Conservation (phyloP, 768 basidiomycete genomes). For the Jaapia argillacea region DNA sequence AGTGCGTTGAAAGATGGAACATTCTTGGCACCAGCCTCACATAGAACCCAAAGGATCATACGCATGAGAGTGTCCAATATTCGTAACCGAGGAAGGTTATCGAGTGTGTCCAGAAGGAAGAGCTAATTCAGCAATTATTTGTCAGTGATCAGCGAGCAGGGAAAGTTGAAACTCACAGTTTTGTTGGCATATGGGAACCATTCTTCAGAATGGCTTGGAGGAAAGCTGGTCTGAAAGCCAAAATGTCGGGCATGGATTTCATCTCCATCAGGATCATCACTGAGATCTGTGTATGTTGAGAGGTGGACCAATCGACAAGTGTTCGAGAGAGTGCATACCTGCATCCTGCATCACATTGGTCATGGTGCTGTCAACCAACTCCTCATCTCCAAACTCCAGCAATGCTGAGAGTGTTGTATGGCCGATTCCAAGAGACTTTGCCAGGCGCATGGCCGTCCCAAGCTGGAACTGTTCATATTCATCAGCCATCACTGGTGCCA, state of each 20-base stretch:
- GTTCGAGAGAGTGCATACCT: background rate
- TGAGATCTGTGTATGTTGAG: background rate
- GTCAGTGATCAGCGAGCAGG: background rate
- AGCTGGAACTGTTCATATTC: background rate
- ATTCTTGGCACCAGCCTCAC: slow-evolving; percentile 3
- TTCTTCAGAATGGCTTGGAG: background rate
- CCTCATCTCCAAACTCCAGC: background rate
- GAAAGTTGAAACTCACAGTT: background rate
- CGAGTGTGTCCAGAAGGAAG: slow-evolving; percentile 8
- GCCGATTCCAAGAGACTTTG: background rate
- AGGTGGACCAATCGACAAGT: background rate
- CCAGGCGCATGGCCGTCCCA: background rate
- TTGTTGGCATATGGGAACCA: background rate
- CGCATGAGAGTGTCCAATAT: slow-evolving; percentile 3
- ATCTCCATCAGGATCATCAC: background rate
- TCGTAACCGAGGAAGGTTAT: slow-evolving; percentile 6
- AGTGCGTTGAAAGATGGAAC: slow-evolving; percentile 6
- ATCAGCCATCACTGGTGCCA: background rate
- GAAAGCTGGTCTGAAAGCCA: background rate
- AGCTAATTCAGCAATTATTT: background rate
- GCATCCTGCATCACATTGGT: background rate
- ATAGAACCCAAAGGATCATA: slow-evolving; percentile 5
- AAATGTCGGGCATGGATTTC: background rate
- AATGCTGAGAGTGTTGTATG: too few relatives aligned
- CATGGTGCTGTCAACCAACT: background rate